phyloP scores from a whole-genome alignment of 2,329 filamentous ascomycete genomes.

The Botrytis galanthina region DNA sequence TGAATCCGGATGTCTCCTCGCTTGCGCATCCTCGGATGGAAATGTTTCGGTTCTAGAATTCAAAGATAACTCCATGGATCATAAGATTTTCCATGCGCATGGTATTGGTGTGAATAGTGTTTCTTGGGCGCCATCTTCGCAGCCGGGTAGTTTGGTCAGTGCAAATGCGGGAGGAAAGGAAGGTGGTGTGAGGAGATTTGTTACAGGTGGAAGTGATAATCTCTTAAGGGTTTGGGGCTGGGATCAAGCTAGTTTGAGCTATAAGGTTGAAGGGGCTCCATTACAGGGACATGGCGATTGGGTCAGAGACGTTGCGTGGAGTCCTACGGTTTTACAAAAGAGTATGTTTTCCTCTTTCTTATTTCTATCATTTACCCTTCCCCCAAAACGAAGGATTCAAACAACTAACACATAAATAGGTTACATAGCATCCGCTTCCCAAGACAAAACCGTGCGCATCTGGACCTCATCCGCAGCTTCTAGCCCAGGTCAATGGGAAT shows the following conservation, averaged over 20 bases:
- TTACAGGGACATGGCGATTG: conserved; percentile 87
- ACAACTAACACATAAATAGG: conserved; percentile 45
- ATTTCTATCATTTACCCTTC: neutral
- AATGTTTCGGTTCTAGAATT: conserved; percentile 94
- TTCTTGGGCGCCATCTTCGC: conserved; percentile 85
- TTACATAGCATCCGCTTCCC: conserved; percentile 92
- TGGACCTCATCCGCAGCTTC: conserved; percentile 74
- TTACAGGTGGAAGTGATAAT: conserved; percentile 94
- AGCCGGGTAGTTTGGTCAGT: conserved; percentile 77
- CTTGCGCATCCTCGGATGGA: conserved; percentile 91
- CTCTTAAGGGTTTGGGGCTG: conserved; percentile 90
- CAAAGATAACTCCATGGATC: conserved; percentile 90
- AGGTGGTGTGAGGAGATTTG: conserved; percentile 74
- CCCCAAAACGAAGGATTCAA: neutral
- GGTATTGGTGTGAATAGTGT: conserved; percentile 94
- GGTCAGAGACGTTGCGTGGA: conserved; percentile 98
- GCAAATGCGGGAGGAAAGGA: conserved; percentile 56
- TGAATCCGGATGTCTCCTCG: conserved; percentile 89
- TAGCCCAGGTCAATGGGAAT: conserved; percentile 72
- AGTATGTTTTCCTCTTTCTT: conserved; percentile 2
- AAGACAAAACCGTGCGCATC: conserved; percentile 96
- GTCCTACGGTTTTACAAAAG: conserved; percentile 88
- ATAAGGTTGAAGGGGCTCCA: conserved; percentile 60
- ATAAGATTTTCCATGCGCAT: conserved; percentile 87
- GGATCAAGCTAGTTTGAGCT: conserved; percentile 59